Evolutionary conservation across 2,329 filamentous ascomycete species (phyloP), one percentile per base, ranked within the genome.

Genomic region (Xylariaceae sp.): DNA sequence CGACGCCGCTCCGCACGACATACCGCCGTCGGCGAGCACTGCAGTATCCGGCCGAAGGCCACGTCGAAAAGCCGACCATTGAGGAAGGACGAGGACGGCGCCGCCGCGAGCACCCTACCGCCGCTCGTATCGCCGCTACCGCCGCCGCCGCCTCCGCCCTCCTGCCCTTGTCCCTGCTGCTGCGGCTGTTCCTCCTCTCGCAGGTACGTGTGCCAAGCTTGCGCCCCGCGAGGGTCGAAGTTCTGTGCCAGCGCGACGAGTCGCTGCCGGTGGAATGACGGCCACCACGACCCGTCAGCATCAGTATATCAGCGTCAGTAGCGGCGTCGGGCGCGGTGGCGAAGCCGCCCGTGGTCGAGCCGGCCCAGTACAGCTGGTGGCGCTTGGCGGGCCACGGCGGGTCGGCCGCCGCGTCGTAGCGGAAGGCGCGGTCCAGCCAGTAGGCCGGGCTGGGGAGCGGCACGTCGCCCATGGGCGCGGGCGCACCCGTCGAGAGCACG

Each of bases 311-410:
- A n/a, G n/a, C n/a, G n/a, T n/a, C n/a, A n/a, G n/a, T n/a, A n/a
- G n/a, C n/a, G n/a, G n/a, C n/a, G 21, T 12, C 8, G 21, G 21
- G 21, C 21, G 21, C 21, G n/a, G 8, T 12, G 0, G 52, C 55
- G 24, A 55, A 64, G 0, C 63, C 70, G 3, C 72, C 74, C 0
- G 72, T 75, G 0, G 62, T 73, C 0, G 67, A 72, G 0, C 74
- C 74, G 0, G 66, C 63, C 75, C 74, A 78, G 47, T 77, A 77
- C 0, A 77, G 45, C 3, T 62, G 64, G 22, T 68, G 64, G 2
- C 42, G 43, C 43, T 78, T 79, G 5, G 56, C 29, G 1, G 65
- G 50, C 71, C 72, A 78, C 0, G 53, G 46, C 0, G 62, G 24
- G 37, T 75, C 72, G 3, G 55, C 29, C 0, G 38, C 19, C 0